Base-by-base conservation (phyloP, 768 basidiomycete species). In the Leccinum barrowsii region DNA sequence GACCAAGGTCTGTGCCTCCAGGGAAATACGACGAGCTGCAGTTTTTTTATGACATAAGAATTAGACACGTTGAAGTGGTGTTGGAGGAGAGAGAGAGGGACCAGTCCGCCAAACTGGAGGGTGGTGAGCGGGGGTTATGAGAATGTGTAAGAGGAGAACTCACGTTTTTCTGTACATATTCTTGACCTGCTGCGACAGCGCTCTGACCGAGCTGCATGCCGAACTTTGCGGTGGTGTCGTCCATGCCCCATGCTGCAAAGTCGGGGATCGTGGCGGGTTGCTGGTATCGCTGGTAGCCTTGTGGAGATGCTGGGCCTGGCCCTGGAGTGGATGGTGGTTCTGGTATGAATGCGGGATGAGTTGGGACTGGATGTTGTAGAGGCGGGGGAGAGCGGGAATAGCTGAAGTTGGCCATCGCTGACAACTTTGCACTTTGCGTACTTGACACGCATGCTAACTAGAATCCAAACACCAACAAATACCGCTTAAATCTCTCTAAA, bases 21-120 rank as follows among this genome's bases (percentile, higher is more conserved):
- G 0, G 97, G 97, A 64, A 97, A 98, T n/a, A 98, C 76, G 13
- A 99, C 78, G 10, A 98, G 77, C 13, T 83, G 82, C 7, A 99
- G 76, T 70, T 98, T 99, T 65, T 82, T 82, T 46, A 98, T 86
- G 56, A 98, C 97, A 71, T 99, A 99, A 0, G 86, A 88, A 69
- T 98, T 98, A 13, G 92, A 93, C 10, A 99, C 97, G 72, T 97
- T 93, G 76, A 98, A 98, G 65, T 91, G 87, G 68, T 93, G 87
- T 70, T 96, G 94, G 54, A 97, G 78, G 47, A 86, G 78, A 11
- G 84, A 79, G 32, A 88, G 74, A 2, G 92, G 94, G 57, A 96
- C 81, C 59, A 89, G 79, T 13, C 87, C 83, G 22, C 88, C 90
- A 63, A 95, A 87, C 93, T 96, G 51, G 3, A 19, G 17, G 32